These are phyloP conservation scores for Epichloe gansuensis DNA, from an alignment of 2,329 filamentous ascomycete genomes.

Conservation along the genomic window DNA sequence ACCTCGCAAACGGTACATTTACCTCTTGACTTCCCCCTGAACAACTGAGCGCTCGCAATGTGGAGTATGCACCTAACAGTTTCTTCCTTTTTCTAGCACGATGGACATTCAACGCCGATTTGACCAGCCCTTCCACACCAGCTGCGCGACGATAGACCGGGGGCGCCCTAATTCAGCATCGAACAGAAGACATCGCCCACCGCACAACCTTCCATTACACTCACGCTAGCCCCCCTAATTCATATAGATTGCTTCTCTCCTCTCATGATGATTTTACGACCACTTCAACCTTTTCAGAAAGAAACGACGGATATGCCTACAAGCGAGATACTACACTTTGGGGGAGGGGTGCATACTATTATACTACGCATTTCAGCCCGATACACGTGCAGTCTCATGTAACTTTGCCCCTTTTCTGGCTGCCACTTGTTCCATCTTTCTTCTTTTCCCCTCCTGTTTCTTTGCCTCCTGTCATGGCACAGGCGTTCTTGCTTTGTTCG, in stretches of 20 bases:
- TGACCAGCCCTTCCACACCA: not conserved
- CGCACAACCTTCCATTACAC: not conserved
- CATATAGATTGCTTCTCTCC: not conserved
- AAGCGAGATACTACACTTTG: not conserved
- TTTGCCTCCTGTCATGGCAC: not conserved
- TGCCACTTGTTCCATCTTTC: not conserved
- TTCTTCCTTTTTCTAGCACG: slow-evolving; percentile 19
- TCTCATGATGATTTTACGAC: not conserved
- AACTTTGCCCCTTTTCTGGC: not conserved
- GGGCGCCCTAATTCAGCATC: not conserved
- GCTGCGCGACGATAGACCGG: slow-evolving; percentile 4
- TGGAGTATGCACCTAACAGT: not conserved
- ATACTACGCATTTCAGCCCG: not conserved
- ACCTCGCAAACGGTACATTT: slow-evolving; percentile 63
- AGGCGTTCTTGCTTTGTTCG: not conserved
- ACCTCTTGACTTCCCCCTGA: not conserved
- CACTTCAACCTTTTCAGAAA: not conserved
- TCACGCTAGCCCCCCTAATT: not conserved
- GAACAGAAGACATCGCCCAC: not conserved
- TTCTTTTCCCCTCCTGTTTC: not conserved
- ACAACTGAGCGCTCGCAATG: not conserved
- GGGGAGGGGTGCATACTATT: not conserved
- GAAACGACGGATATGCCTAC: not conserved
- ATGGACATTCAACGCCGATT: slow-evolving; percentile 27
- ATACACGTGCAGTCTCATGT: not conserved